These are phyloP conservation scores for Tieghemostelium lacteum DNA, from an alignment of 78 protist species.

Conservation along the genomic window DNA sequence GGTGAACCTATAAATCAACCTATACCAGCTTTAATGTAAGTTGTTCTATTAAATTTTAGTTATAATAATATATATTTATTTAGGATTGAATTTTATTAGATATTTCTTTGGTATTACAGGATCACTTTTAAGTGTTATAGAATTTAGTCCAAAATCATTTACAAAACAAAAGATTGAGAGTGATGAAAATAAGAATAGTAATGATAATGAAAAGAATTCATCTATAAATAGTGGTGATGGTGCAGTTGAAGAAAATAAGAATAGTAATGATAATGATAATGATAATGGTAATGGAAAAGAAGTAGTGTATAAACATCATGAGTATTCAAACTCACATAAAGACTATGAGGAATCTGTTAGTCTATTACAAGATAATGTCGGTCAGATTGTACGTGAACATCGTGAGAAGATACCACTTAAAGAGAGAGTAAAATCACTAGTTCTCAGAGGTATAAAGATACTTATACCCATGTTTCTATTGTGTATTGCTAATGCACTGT, in stretches of 20 bases:
- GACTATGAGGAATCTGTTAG: no score
- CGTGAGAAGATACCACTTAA: no score
- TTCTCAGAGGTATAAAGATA: constrained; percentile 7
- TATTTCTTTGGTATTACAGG: constrained; percentile 80
- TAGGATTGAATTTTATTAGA: neutral
- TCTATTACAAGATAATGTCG: neutral
- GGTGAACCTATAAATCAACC: constrained; percentile 64
- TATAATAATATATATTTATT: neutral
- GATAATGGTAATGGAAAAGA: no score
- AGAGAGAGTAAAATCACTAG: neutral
- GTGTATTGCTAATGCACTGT: constrained; percentile 53
- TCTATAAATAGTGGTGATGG: neutral
- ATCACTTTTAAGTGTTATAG: constrained; percentile 71
- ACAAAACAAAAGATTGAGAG: neutral
- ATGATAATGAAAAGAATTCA: neutral
- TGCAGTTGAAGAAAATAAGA: neutral
- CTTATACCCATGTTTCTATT: constrained; percentile 60
- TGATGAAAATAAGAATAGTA: neutral
- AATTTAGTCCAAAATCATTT: constrained; percentile 27
- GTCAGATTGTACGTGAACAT: neutral
- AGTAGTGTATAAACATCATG: neutral
- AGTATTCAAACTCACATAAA: neutral
- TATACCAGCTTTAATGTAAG: constrained; percentile 46
- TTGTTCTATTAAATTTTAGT: neutral
- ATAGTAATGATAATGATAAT: neutral